Conservation (phyloP, 108 stramenopile genomes). For the Ochromonas danica region DNA sequence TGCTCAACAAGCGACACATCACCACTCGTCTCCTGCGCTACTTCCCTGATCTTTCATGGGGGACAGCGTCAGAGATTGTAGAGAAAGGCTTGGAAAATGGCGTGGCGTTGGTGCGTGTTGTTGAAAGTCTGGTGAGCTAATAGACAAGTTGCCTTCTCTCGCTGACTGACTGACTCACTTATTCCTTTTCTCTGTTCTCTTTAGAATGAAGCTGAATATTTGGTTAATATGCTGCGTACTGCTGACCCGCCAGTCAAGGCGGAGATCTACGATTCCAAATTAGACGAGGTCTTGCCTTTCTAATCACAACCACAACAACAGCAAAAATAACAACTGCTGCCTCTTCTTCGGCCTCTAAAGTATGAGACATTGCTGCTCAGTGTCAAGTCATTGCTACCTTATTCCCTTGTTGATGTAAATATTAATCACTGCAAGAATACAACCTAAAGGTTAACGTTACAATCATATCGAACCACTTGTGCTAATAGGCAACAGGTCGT, state of each 20-base stretch:
- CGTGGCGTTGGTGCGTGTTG: neutral
- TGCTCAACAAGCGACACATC: neutral
- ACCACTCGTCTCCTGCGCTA: neutral
- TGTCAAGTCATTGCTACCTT: too few species aligned
- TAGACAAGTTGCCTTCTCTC: neutral
- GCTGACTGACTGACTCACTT: neutral
- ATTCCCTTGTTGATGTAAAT: too few species aligned
- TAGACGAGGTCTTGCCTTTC: neutral
- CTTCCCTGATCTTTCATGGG: conserved; percentile 2
- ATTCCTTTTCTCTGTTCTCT: neutral
- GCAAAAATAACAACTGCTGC: too few species aligned
- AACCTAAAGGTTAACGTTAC: neutral
- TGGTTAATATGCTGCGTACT: neutral
- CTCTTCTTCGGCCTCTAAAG: too few species aligned
- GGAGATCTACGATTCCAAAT: neutral
- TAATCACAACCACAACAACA: too few species aligned
- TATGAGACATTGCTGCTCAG: too few species aligned
- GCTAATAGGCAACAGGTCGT: neutral
- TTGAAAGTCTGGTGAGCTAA: neutral
- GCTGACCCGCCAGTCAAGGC: conserved; percentile 10
- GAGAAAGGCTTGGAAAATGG: neutral
- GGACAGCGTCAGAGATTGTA: neutral
- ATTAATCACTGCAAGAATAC: too few species aligned
- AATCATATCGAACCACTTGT: neutral
- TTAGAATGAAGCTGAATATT: neutral